Conservation (phyloP, 2,329 filamentous ascomycete genomes). For the Boeremia lycopersici region DNA sequence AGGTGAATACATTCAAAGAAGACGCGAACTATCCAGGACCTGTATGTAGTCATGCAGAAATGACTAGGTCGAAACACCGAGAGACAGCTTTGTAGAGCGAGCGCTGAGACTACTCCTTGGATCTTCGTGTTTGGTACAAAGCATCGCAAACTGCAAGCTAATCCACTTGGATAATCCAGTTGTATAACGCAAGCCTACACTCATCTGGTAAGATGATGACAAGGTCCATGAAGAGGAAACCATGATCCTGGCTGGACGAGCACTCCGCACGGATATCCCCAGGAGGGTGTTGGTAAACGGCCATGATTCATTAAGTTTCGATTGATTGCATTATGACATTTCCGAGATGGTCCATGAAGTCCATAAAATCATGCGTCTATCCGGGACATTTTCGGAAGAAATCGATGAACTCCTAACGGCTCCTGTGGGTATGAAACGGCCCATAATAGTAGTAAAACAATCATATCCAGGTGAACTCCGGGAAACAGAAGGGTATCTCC, state of each 20-base stretch:
- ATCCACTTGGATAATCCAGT: not conserved
- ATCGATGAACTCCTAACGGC: slow-evolving; percentile 30
- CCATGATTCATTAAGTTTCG: slow-evolving; percentile 17
- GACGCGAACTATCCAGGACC: slow-evolving; percentile 14
- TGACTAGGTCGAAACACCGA: slow-evolving; percentile 3
- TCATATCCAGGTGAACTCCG: slow-evolving; percentile 42
- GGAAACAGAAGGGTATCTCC: slow-evolving; percentile 46
- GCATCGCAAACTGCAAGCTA: slow-evolving; percentile 2
- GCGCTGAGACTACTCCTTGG: not conserved
- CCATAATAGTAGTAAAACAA: slow-evolving; percentile 36
- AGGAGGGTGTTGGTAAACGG: slow-evolving; percentile 6
- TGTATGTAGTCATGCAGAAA: slow-evolving; percentile 6
- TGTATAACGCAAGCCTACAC: slow-evolving; percentile 7
- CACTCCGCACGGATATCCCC: slow-evolving; percentile 5
- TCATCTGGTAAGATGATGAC: slow-evolving; percentile 6
- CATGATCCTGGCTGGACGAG: not conserved
- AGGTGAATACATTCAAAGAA: slow-evolving; percentile 46
- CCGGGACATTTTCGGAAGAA: slow-evolving; percentile 34
- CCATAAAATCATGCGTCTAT: slow-evolving; percentile 18
- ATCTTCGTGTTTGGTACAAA: not conserved
- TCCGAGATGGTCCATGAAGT: slow-evolving; percentile 7
- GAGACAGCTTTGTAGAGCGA: not conserved
- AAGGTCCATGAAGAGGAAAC: not conserved
- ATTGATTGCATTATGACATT: slow-evolving; percentile 16
- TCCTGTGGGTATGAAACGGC: slow-evolving; percentile 33